Percentiles rank a stretch among this genome's conserved stretches.
These are phyloP conservation scores for Beta vulgaris DNA, from an alignment of 148 eudicot species.

Conservation along the genomic window DNA sequence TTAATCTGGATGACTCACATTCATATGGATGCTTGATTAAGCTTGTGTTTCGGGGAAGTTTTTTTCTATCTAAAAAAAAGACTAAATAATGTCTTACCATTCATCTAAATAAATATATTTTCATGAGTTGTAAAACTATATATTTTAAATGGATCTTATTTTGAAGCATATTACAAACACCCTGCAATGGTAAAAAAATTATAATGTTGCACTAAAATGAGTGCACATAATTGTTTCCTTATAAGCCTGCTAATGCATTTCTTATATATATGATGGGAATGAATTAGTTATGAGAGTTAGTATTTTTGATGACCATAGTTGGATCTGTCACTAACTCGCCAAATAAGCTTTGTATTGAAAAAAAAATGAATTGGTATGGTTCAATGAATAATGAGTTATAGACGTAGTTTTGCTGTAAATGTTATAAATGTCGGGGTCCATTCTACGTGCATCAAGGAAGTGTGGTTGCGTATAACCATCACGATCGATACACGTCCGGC, in stretches of 20 bases:
- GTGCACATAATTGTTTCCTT: neutral
- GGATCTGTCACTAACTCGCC: neutral
- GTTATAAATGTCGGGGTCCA: no score
- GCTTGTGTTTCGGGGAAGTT: neutral
- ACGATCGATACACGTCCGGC: neutral
- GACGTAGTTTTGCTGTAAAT: neutral
- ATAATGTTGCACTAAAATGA: neutral
- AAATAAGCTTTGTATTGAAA: neutral
- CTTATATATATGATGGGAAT: neutral
- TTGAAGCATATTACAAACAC: no score
- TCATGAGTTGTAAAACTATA: no score
- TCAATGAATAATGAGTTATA: neutral
- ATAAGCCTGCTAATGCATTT: neutral
- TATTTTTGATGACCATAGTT: neutral
- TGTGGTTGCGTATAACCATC: neutral
- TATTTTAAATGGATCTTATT: no score
- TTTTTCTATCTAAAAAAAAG: no score
- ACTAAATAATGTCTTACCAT: no score
- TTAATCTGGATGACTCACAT: neutral
- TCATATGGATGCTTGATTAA: neutral
- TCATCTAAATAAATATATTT: no score
- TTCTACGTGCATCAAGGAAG: no score
- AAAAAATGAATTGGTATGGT: neutral
- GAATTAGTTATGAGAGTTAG: neutral
- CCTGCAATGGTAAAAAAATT: no score